These are phyloP conservation scores for Hapsidospora chrysogenum DNA, from an alignment of 495 filamentous ascomycete species.

Conservation along the genomic window DNA sequence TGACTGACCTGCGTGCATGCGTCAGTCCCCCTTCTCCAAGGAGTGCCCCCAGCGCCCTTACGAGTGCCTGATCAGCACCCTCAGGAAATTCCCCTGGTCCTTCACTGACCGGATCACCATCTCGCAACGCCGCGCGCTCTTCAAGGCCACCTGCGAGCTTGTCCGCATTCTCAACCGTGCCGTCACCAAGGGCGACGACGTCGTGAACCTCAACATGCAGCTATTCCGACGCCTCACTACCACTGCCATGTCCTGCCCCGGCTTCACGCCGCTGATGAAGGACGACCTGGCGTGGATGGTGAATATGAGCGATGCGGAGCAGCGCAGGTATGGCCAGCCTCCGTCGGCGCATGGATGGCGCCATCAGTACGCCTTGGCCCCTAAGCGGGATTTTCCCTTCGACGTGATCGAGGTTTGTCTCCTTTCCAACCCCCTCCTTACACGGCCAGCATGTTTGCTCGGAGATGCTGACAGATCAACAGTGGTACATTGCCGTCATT, in stretches of 20 bases:
- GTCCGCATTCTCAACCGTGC: constrained; percentile 10
- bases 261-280: constrained; percentile 46
- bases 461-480: constrained; percentile 8
- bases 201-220: constrained; percentile 29
- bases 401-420: constrained; percentile 30
- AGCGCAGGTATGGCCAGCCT: constrained; percentile 17
- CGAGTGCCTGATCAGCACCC: constrained; percentile 57
- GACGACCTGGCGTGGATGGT: constrained; percentile 24
- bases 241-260: constrained; percentile 42
- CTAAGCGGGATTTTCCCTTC: constrained; percentile 18
- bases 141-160: constrained; percentile 31
- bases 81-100: constrained; percentile 66
- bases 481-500: constrained; percentile 37
- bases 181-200: constrained; percentile 17
- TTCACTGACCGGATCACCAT: constrained; percentile 44
- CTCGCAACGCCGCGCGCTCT: constrained; percentile 41
- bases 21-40: constrained; percentile 43
- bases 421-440: too few species aligned
- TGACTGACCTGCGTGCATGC: neutral
- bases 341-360: constrained; percentile 21
- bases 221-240: constrained; percentile 41
- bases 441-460: neutral
- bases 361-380: constrained; percentile 20
- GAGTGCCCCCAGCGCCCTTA: constrained; percentile 56
- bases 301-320: constrained; percentile 7